Percentiles rank a stretch among this genome's conserved stretches.
Evolutionary conservation across 2,329 filamentous ascomycete species (phyloP).

Genomic region (Phialophora tarda): DNA sequence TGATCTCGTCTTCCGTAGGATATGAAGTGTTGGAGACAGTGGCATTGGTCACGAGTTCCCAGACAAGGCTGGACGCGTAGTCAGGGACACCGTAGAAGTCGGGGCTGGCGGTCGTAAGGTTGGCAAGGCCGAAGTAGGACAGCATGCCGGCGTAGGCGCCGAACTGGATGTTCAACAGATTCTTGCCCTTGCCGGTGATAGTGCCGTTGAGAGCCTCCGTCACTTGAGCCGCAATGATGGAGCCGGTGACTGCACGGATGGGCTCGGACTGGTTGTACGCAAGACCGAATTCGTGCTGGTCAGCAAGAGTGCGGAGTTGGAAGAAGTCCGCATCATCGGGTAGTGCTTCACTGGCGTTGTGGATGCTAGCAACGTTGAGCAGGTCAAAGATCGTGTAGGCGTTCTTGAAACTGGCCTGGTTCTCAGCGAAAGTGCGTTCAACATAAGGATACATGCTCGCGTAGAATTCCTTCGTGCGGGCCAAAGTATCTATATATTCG

Average conservation of each 20-base stretch:
- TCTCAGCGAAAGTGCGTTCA: conserved; percentile 56
- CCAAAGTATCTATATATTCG: conserved; percentile 56
- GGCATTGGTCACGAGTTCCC: conserved; percentile 70
- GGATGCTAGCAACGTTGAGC: conserved; percentile 67
- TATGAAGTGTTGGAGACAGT: conserved; percentile 46
- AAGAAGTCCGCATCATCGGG: conserved; percentile 66
- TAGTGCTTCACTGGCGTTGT: conserved; percentile 65
- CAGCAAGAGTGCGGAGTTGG: conserved; percentile 74
- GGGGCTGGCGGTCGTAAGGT: conserved; percentile 56
- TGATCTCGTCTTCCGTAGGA: conserved; percentile 54
- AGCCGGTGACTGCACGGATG: conserved; percentile 60
- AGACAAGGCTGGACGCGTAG: conserved; percentile 80
- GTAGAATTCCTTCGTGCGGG: conserved; percentile 62
- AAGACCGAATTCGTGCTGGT: conserved; percentile 79
- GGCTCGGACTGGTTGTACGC: conserved; percentile 71
- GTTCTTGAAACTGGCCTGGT: conserved; percentile 63
- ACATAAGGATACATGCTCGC: conserved; percentile 57
- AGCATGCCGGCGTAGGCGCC: conserved; percentile 67
- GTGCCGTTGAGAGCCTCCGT: conserved; percentile 54
- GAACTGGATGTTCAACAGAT: conserved; percentile 61
- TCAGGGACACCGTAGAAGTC: conserved; percentile 80
- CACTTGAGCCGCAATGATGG: conserved; percentile 69
- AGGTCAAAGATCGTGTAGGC: conserved; percentile 71
- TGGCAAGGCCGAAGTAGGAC: conserved; percentile 66
- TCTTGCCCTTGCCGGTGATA: conserved; percentile 46